A percentile compares a stretch with the other conserved stretches of the same genome.
phyloP scores from a whole-genome alignment of 371 early-diverging fungal species.

The Quaeritorhiza haematococci region DNA sequence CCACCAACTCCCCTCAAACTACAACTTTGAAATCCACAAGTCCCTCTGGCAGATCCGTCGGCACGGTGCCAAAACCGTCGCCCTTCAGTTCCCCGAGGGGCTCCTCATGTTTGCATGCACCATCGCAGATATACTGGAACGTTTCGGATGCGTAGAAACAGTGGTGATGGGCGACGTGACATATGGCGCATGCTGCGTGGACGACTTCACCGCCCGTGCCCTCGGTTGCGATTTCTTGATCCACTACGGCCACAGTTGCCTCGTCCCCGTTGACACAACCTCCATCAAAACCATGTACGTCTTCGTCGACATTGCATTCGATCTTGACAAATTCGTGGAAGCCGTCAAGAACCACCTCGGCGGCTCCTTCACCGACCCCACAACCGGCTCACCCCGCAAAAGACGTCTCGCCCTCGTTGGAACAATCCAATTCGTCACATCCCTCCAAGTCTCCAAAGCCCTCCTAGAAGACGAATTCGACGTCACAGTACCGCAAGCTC shows the following conservation, averaged over 20 bases:
- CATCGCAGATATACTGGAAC: slow-evolving; percentile 87
- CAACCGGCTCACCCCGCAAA: slow-evolving; percentile 30
- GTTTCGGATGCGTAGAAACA: slow-evolving; percentile 84
- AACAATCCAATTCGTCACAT: slow-evolving; percentile 95
- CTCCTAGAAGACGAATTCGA: neutral
- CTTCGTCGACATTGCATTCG: slow-evolving; percentile 99
- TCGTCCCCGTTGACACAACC: slow-evolving; percentile 92
- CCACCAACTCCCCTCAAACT: slow-evolving; percentile 79
- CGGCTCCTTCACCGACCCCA: too few species aligned
- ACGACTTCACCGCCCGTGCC: slow-evolving; percentile 92
- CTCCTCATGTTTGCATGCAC: slow-evolving; percentile 90
- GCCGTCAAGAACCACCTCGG: slow-evolving; percentile 84
- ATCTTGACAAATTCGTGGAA: slow-evolving; percentile 86
- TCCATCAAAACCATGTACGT: slow-evolving; percentile 95
- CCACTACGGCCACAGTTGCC: slow-evolving; percentile 98
- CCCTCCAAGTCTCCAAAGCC: slow-evolving; percentile 64
- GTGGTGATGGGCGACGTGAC: slow-evolving; percentile 99
- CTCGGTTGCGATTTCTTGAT: slow-evolving; percentile 96
- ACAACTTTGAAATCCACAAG: slow-evolving; percentile 99
- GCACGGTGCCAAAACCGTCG: slow-evolving; percentile 80
- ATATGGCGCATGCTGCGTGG: slow-evolving; percentile 99
- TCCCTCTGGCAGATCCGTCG: slow-evolving; percentile 88
- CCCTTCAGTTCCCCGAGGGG: slow-evolving; percentile 99
- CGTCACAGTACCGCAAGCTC: slow-evolving; percentile 82
- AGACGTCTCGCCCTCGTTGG: slow-evolving; percentile 76